Percentiles rank a stretch among this genome's conserved stretches.
Evolutionary conservation across 768 basidiomycete genomes (phyloP).

Genomic region (Serendipita sp.): DNA sequence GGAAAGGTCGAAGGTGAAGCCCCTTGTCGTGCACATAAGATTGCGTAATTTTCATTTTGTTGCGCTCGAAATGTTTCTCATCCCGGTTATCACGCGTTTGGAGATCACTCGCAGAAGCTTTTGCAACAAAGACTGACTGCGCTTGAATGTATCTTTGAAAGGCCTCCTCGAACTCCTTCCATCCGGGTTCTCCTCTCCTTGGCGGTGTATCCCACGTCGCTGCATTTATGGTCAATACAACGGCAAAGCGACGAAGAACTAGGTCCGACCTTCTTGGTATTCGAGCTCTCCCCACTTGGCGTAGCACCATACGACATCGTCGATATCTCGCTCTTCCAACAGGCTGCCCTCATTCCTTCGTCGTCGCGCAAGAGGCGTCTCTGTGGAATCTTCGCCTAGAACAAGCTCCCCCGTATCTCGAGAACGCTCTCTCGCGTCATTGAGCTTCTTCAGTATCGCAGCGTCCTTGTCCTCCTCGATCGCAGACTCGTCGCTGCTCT

Average conservation of each 20-base stretch:
- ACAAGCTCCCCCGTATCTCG: slow-evolving; percentile 19
- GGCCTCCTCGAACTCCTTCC: slow-evolving; percentile 49
- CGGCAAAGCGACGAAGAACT: slow-evolving; percentile 2
- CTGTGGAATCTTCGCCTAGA: slow-evolving; percentile 36
- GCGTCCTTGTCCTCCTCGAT: slow-evolving; percentile 21
- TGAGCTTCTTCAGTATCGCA: slow-evolving; percentile 13
- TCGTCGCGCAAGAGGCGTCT: slow-evolving; percentile 22
- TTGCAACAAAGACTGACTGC: slow-evolving; percentile 41
- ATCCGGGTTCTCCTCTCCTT: slow-evolving; percentile 34
- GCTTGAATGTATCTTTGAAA: slow-evolving; percentile 51
- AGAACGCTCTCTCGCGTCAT: slow-evolving; percentile 22
- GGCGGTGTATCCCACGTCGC: slow-evolving; percentile 93
- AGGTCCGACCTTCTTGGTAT: slow-evolving; percentile 72
- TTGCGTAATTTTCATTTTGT: slow-evolving; percentile 24
- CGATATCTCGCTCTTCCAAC: slow-evolving; percentile 34
- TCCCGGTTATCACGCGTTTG: slow-evolving; percentile 35
- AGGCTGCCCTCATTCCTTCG: slow-evolving; percentile 33
- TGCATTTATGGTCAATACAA: slow-evolving; percentile 18
- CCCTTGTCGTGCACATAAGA: background rate
- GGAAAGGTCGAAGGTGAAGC: background rate
- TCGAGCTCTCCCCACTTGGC: slow-evolving; percentile 87
- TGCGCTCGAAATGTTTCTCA: slow-evolving; percentile 36
- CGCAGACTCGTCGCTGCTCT: slow-evolving; percentile 13
- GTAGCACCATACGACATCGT: slow-evolving; percentile 62
- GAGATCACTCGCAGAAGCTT: slow-evolving; percentile 27